A percentile compares a stretch with the other conserved stretches of the same genome.
These are phyloP conservation scores for Penicillium sp. DNA, from an alignment of 2,329 filamentous ascomycete species.

Conservation along the genomic window DNA sequence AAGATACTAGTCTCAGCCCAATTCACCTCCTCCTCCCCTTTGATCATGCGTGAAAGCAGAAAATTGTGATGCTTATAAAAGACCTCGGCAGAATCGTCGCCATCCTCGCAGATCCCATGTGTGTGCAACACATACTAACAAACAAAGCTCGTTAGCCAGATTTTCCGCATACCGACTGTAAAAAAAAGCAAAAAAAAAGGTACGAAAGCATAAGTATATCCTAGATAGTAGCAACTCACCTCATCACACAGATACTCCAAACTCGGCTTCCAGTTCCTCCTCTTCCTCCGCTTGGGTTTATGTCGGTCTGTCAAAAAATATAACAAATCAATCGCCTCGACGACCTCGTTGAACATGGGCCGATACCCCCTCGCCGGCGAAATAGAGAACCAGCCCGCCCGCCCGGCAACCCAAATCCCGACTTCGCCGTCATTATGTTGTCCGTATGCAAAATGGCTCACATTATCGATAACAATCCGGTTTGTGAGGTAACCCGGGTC, in stretches of 20 bases:
- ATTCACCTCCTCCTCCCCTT: constrained; percentile 49
- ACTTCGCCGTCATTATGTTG: constrained; percentile 60
- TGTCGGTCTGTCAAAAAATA: constrained; percentile 67
- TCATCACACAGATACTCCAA: constrained; percentile 47
- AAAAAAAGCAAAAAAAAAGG: background rate
- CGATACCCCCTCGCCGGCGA: constrained; percentile 59
- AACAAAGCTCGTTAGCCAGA: background rate
- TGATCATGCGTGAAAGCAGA: constrained; percentile 53
- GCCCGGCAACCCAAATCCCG: constrained; percentile 65
- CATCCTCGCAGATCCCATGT: constrained; percentile 48
- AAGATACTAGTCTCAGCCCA: constrained; percentile 52
- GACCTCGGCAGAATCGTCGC: constrained; percentile 52
- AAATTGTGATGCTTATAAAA: constrained; percentile 53
- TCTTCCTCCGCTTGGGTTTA: constrained; percentile 43
- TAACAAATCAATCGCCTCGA: constrained; percentile 62
- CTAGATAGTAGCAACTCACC: constrained; percentile 30
- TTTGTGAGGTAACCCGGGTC: constrained; percentile 46
- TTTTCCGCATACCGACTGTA: background rate
- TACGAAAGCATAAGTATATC: background rate
- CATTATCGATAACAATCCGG: constrained; percentile 54
- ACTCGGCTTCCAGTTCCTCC: constrained; percentile 40
- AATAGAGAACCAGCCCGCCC: constrained; percentile 67
- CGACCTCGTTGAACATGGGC: constrained; percentile 59
- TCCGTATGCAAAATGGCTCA: constrained; percentile 55
- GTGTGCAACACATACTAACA: constrained; percentile 49